phyloP scores from a whole-genome alignment of 148 eudicot species.

The Oxyria digyna region DNA sequence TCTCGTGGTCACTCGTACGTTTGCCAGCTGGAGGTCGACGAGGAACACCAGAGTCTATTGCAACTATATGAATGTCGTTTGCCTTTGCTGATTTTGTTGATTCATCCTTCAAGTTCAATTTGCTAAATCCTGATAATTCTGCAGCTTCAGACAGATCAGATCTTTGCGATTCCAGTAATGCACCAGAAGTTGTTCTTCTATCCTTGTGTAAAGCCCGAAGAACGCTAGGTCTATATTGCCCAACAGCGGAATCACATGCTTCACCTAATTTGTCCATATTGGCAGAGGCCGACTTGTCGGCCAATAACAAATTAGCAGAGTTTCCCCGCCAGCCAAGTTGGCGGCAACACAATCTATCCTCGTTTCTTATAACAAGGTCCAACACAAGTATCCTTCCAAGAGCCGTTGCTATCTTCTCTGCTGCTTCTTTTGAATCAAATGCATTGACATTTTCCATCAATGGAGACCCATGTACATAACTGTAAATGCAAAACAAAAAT shows the following conservation, averaged over 20 bases:
- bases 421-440: conserved; percentile 57
- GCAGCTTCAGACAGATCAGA: conserved; percentile 46
- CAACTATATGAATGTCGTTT: conserved; percentile 54
- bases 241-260: conserved; percentile 67
- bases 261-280: conserved; percentile 58
- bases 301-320: conserved; percentile 67
- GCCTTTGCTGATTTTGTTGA: conserved; percentile 21
- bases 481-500: conserved; percentile 24
- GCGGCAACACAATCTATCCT: conserved; percentile 93
- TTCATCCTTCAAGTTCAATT: conserved; percentile 30
- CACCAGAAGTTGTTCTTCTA: conserved; percentile 62
- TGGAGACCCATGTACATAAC: conserved; percentile 93
- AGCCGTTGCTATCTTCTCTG: conserved; percentile 66
- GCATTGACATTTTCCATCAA: conserved; percentile 69
- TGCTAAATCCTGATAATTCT: conserved; percentile 45
- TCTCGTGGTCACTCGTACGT: conserved; percentile 76
- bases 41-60: conserved; percentile 97
- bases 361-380: conserved; percentile 94
- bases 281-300: conserved; percentile 49
- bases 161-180: conserved; percentile 34
- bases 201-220: conserved; percentile 59
- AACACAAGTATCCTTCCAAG: conserved; percentile 89
- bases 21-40: conserved; percentile 95
- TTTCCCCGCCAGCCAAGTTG: conserved; percentile 97
- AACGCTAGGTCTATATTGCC: conserved; percentile 58